Conservation (phyloP, 2,329 filamentous ascomycete species). For the Pestalotiopsis sp. region DNA sequence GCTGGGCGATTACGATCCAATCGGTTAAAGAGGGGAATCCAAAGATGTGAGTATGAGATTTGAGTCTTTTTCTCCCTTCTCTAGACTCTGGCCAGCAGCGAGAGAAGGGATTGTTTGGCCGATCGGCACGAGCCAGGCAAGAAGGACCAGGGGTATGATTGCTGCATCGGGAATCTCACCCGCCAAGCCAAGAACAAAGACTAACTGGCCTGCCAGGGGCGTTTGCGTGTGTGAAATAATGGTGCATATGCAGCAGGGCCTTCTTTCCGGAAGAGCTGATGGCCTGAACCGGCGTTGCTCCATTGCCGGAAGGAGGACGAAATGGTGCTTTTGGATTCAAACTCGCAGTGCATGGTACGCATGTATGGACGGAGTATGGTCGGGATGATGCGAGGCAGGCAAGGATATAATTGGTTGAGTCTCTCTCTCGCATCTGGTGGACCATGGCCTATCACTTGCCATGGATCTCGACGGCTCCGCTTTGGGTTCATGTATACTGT, state of each 20-base stretch:
- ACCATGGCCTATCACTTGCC: neutral
- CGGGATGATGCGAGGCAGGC: neutral
- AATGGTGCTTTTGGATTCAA: neutral
- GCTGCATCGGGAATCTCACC: constrained; percentile 1
- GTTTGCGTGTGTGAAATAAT: neutral
- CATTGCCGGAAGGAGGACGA: neutral
- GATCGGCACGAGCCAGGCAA: neutral
- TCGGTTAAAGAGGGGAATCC: neutral
- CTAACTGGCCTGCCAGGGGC: neutral
- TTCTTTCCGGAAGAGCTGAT: neutral
- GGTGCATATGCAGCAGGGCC: neutral
- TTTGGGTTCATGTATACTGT: neutral
- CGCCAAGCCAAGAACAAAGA: neutral
- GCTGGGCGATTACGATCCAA: neutral
- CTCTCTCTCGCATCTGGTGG: neutral
- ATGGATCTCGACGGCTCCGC: neutral
- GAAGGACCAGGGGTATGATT: neutral
- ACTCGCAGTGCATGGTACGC: neutral
- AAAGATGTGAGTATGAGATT: too few relatives aligned
- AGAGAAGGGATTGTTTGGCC: neutral
- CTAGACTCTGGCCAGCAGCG: neutral
- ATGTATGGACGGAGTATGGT: neutral
- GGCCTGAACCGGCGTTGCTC: neutral
- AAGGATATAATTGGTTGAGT: neutral
- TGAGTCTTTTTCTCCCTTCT: neutral